phyloP scores from a whole-genome alignment of 2,329 filamentous ascomycete genomes.

The Fusarium sp. region DNA sequence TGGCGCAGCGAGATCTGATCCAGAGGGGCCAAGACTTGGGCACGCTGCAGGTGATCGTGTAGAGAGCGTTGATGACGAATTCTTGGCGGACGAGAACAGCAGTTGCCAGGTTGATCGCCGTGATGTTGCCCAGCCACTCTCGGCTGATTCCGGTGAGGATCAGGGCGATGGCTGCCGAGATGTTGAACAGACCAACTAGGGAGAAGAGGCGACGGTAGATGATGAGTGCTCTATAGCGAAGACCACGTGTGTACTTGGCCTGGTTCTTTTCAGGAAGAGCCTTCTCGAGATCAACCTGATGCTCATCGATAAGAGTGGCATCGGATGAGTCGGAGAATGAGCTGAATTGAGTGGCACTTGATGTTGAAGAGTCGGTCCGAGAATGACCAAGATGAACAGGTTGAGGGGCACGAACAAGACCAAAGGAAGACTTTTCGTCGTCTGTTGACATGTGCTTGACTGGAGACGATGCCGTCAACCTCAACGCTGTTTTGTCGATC shows the following conservation, averaged over 20 bases:
- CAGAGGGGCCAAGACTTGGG: constrained; percentile 60
- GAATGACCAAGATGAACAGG: constrained; percentile 28
- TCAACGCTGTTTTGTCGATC: constrained; percentile 63
- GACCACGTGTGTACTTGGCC: constrained; percentile 52
- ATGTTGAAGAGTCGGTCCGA: constrained; percentile 45
- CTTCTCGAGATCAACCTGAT: constrained; percentile 44
- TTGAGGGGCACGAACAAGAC: constrained; percentile 11
- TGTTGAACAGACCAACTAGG: constrained; percentile 64
- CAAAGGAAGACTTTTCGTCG: background rate
- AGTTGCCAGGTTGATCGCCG: constrained; percentile 61
- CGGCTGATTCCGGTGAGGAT: constrained; percentile 50
- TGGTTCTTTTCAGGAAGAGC: constrained; percentile 58
- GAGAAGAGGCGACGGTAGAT: constrained; percentile 69
- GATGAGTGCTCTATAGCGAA: constrained; percentile 61
- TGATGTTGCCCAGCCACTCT: constrained; percentile 56
- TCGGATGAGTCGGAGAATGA: constrained; percentile 33
- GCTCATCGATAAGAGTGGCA: constrained; percentile 36
- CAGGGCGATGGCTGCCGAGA: constrained; percentile 59
- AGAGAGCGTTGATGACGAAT: constrained; percentile 64
- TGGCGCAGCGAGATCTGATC: constrained; percentile 60
- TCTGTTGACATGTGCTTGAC: background rate
- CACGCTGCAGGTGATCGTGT: constrained; percentile 59
- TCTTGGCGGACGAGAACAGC: constrained; percentile 66
- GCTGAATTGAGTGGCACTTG: constrained; percentile 42
- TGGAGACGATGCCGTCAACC: background rate